A percentile compares a stretch with the other conserved stretches of the same genome.
Conservation (phyloP, 371 early-diverging fungal species). For the Parasitella parasitica region DNA sequence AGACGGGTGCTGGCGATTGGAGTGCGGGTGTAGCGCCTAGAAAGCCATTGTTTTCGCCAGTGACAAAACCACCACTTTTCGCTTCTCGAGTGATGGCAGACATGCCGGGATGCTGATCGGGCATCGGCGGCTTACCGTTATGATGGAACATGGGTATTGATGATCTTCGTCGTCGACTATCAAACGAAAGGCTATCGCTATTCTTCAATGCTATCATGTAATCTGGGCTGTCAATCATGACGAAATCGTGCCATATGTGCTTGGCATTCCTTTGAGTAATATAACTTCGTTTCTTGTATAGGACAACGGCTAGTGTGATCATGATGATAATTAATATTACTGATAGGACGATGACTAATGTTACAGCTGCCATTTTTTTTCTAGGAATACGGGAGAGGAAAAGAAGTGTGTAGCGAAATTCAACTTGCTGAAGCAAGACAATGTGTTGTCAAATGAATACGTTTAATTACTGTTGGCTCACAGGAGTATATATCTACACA, state of each 20-base stretch:
- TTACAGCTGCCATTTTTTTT: neutral
- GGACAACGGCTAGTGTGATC: neutral
- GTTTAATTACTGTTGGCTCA: too few relatives aligned
- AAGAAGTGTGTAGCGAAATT: neutral
- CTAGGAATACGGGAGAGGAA: neutral
- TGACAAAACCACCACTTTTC: neutral
- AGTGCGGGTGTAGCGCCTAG: neutral
- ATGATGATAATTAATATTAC: neutral
- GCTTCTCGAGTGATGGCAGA: neutral
- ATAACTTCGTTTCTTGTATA: neutral
- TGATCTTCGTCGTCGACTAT: neutral
- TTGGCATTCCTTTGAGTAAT: neutral
- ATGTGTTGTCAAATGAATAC: neutral
- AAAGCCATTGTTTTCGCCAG: neutral
- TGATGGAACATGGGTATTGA: neutral
- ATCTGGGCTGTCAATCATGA: constrained; percentile 27
- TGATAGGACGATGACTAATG: neutral
- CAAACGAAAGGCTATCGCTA: constrained; percentile 9
- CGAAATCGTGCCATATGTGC: constrained; percentile 15
- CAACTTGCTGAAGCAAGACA: neutral
- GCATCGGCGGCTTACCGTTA: neutral
- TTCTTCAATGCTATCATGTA: constrained; percentile 24
- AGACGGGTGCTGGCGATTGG: constrained; percentile 20
- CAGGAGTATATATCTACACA: too few relatives aligned
- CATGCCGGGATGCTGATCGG: neutral